These are phyloP conservation scores for Populus hybrid DNA, from an alignment of 441 rosid genomes.

Conservation along the genomic window DNA sequence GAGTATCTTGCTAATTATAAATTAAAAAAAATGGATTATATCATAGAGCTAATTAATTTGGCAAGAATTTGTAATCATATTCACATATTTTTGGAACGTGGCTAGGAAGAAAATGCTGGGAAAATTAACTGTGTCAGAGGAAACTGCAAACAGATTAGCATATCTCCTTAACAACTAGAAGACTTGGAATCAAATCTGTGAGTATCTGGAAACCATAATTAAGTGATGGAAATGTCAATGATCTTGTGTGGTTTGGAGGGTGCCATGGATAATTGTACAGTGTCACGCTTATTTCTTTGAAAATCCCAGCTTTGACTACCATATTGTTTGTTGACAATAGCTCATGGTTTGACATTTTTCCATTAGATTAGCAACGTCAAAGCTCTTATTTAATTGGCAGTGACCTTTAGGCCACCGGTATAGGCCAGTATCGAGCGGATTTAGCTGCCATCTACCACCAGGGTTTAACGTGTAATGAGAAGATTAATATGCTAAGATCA, in stretches of 20 bases:
- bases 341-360: background rate
- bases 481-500: background rate
- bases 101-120: background rate
- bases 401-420: background rate
- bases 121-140: background rate
- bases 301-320: background rate
- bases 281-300: background rate
- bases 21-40: too few relatives aligned
- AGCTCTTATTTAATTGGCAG: background rate
- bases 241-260: background rate
- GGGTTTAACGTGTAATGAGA: background rate
- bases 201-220: background rate
- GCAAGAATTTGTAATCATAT: background rate
- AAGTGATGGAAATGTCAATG: slow-evolving; percentile 12
- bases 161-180: background rate
- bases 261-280: background rate
- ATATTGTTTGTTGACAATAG: background rate
- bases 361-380: slow-evolving; percentile 2
- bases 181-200: slow-evolving; percentile 1
- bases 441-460: background rate
- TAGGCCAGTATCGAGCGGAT: background rate
- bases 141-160: background rate
- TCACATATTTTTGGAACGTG: slow-evolving; percentile 1
- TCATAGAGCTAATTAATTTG: too few relatives aligned
- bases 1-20: background rate